phyloP scores from a whole-genome alignment of 805 yeast genomes.

The Blastobotrys terrestris region DNA sequence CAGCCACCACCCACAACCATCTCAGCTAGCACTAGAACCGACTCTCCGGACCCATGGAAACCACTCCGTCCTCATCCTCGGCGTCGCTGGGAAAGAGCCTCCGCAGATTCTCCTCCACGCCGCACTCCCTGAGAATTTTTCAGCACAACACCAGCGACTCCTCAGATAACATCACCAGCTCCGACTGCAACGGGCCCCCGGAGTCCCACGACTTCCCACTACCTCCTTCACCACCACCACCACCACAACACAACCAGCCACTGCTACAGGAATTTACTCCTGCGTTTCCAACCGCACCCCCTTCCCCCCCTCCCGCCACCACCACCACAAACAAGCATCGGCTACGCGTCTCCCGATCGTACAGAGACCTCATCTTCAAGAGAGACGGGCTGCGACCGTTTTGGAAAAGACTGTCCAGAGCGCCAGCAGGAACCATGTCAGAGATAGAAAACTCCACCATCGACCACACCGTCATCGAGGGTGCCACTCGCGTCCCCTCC shows the following conservation, averaged over 20 bases:
- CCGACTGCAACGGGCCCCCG: background rate
- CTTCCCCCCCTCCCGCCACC: background rate
- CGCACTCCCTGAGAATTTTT: background rate
- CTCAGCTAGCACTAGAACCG: no score
- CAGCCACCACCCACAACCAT: no score
- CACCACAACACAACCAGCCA: background rate
- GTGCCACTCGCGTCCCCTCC: slow-evolving; percentile 7
- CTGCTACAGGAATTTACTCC: background rate
- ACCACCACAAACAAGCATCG: background rate
- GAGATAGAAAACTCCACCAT: background rate
- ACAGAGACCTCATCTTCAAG: background rate
- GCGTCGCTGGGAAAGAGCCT: background rate
- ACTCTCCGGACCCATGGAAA: no score
- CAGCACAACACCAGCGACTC: background rate
- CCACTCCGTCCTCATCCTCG: background rate
- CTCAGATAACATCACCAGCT: background rate
- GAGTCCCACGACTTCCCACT: background rate
- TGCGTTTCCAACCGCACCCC: background rate
- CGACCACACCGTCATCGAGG: background rate
- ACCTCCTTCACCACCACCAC: background rate
- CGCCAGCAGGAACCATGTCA: background rate
- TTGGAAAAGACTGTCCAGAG: background rate
- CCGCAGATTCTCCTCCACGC: background rate
- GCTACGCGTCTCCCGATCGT: background rate
- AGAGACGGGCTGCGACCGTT: background rate